phyloP scores from a whole-genome alignment of 2,329 filamentous ascomycete species.

The Calonectria pseudoreteaudii region DNA sequence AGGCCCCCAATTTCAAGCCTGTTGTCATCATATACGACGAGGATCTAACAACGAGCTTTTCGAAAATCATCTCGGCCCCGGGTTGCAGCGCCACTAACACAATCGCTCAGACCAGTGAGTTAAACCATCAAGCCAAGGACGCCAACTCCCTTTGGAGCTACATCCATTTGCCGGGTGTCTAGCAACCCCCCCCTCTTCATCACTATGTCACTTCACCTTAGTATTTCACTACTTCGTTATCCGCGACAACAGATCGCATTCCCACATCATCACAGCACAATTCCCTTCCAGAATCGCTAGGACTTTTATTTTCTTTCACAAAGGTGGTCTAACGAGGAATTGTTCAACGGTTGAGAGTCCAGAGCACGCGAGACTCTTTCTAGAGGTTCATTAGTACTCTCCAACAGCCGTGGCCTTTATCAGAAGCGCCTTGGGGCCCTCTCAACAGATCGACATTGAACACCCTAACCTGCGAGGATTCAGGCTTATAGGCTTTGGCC shows the following conservation, averaged over 20 bases:
- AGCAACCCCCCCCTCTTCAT: conserved; percentile 10
- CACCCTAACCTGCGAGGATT: neutral
- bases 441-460: neutral
- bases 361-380: neutral
- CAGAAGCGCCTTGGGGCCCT: conserved; percentile 25
- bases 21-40: conserved; percentile 54
- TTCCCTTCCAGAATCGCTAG: neutral
- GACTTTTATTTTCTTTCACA: neutral
- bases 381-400: conserved; percentile 10
- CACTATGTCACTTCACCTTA: neutral
- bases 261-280: neutral
- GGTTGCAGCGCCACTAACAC: conserved; percentile 28
- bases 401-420: conserved; percentile 23
- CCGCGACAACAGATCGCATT: neutral
- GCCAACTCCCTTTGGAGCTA: conserved; percentile 50
- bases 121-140: conserved; percentile 28
- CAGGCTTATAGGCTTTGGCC: neutral
- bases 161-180: conserved; percentile 51
- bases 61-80: conserved; percentile 46
- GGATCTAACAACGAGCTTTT: conserved; percentile 46
- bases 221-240: conserved; percentile 2
- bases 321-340: neutral
- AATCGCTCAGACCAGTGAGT: conserved; percentile 32
- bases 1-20: conserved; percentile 32
- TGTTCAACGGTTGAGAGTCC: conserved; percentile 2